Evolutionary conservation across 2,329 filamentous ascomycete species (phyloP).

Genomic region (Fusarium pininemorale): DNA sequence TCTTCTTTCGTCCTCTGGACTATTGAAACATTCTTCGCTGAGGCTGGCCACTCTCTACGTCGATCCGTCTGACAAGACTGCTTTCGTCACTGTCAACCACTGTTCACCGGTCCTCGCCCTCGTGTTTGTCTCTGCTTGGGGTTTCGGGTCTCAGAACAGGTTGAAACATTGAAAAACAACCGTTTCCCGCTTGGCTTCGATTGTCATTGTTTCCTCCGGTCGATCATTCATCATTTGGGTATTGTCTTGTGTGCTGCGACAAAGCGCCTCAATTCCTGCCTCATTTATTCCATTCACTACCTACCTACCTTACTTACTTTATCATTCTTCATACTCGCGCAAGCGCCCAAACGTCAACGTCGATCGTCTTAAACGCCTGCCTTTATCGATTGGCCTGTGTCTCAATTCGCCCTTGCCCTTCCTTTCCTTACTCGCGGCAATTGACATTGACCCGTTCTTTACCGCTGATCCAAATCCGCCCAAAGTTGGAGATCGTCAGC

Average conservation of each 20-base stretch:
- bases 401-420: constrained; percentile 14
- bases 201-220: constrained; percentile 11
- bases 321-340: constrained; percentile 7
- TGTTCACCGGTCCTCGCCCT: constrained; percentile 14
- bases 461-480: constrained; percentile 23
- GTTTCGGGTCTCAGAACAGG: constrained; percentile 7
- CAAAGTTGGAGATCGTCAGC: constrained; percentile 24
- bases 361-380: constrained; percentile 30
- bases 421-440: constrained; percentile 13
- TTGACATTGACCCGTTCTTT: constrained; percentile 18
- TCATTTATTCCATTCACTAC: not conserved
- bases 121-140: constrained; percentile 18
- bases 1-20: constrained; percentile 5
- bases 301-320: not conserved
- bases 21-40: constrained; percentile 25
- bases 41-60: constrained; percentile 27
- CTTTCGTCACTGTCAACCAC: constrained; percentile 14
- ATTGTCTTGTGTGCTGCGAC: constrained; percentile 17
- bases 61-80: constrained; percentile 1
- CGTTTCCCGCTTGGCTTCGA: not conserved
- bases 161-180: constrained; percentile 36
- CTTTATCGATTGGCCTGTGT: not conserved
- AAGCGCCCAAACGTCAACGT: constrained; percentile 27
- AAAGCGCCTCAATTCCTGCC: constrained; percentile 24
- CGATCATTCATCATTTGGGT: constrained; percentile 17